A percentile compares a stretch with the other conserved stretches of the same genome.
These are phyloP conservation scores for Lactarius sanguifluus DNA, from an alignment of 768 basidiomycete genomes.

Conservation along the genomic window DNA sequence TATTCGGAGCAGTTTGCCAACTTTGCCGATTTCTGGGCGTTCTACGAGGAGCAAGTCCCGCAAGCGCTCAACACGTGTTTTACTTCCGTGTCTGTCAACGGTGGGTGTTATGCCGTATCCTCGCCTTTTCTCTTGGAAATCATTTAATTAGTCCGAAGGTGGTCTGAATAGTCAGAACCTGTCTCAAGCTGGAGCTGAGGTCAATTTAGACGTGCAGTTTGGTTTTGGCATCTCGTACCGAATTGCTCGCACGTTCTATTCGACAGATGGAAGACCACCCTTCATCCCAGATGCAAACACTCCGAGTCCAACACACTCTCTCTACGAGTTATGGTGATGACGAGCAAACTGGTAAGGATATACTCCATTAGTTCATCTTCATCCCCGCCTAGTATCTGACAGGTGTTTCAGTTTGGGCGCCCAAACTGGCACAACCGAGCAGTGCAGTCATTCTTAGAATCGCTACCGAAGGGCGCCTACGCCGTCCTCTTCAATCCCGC, in stretches of 20 bases:
- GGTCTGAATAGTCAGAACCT: constrained; percentile 59
- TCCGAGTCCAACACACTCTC: no score
- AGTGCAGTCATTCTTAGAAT: constrained; percentile 44
- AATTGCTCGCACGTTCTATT: constrained; percentile 56
- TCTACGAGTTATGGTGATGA: constrained; percentile 74
- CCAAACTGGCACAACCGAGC: constrained; percentile 52
- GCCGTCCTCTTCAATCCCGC: constrained; percentile 54
- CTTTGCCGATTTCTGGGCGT: constrained; percentile 35
- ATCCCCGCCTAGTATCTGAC: neutral
- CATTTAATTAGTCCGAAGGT: constrained; percentile 34
- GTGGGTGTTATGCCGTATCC: constrained; percentile 34
- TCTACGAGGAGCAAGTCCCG: constrained; percentile 37
- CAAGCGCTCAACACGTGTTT: constrained; percentile 33
- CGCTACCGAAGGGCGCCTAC: constrained; percentile 48
- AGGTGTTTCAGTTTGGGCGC: constrained; percentile 45
- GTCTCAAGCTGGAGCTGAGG: constrained; percentile 57
- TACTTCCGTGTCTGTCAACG: constrained; percentile 39
- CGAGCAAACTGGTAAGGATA: constrained; percentile 58
- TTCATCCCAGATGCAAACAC: constrained; percentile 49
- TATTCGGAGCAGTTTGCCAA: constrained; percentile 40
- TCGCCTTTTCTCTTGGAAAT: neutral
- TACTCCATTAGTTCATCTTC: constrained; percentile 5
- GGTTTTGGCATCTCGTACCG: constrained; percentile 64
- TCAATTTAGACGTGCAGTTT: constrained; percentile 66
- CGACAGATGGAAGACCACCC: constrained; percentile 61